Conservation (phyloP, 306 rosid species). For the Quercus cerris region DNA sequence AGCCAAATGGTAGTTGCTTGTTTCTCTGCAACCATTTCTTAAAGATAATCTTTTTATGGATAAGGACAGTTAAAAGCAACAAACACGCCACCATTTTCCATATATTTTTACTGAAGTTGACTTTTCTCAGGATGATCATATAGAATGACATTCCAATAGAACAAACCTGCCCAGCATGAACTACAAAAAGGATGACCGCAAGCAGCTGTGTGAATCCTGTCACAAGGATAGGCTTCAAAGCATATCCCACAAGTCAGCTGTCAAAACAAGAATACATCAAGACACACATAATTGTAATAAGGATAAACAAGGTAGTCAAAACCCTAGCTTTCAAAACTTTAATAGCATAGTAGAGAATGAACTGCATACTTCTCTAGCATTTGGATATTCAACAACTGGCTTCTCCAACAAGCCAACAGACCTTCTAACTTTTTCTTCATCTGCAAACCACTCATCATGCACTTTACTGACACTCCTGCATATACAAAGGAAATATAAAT, state of each 20-base stretch:
- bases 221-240: constrained; percentile 45
- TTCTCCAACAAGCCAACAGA: constrained; percentile 54
- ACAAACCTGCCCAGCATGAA: constrained; percentile 56
- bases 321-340: constrained; percentile 2
- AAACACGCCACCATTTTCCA: not conserved
- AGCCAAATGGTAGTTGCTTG: no score
- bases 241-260: constrained; percentile 62
- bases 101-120: not conserved
- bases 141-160: not conserved
- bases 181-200: constrained; percentile 63
- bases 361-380: constrained; percentile 43
- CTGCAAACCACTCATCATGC: constrained; percentile 72
- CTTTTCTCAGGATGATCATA: not conserved
- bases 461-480: constrained; percentile 66
- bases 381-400: constrained; percentile 34
- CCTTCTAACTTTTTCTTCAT: constrained; percentile 60
- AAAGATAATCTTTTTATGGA: no score
- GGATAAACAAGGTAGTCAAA: not conserved
- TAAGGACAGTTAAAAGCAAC: not conserved
- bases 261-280: constrained; percentile 14
- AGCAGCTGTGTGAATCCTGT: constrained; percentile 37
- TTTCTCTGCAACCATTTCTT: no score
- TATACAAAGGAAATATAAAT: not conserved
- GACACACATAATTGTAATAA: not conserved
- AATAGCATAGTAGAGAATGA: not conserved